Evolutionary conservation across 2,329 filamentous ascomycete genomes (phyloP), one percentile per base, ranked within the genome.

Genomic region (Didymellaceae sp.): DNA sequence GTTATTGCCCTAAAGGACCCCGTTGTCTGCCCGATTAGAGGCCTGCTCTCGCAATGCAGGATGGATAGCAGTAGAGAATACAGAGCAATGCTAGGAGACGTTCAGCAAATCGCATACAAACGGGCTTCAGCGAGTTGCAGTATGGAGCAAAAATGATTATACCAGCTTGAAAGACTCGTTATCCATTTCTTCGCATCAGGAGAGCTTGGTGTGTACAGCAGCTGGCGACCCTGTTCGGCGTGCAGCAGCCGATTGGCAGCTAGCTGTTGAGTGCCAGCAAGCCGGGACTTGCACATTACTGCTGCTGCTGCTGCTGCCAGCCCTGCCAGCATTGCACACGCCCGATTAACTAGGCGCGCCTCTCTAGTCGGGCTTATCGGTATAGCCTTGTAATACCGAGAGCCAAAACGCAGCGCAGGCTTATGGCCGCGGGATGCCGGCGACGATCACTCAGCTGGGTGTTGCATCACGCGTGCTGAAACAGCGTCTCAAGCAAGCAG

Each of bases 401-500:
- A 26, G 40, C 30, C 35, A 40, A n/a, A 33, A 42, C 13, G 13
- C 28, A n/a, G 39, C 5, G 35, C 33, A 26, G 8, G 44, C 26
- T 46, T 26, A 14, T 16, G 44, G 10, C 26, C 30, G 21, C 13
- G 25, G 35, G 45, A 33, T 47, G 35, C 45, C 14, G 45, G 37
- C 35, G 35, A 33, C 30, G 37, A 41, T 47, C 9, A 35, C 22
- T 30, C 35, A 22, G 21, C n/a, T 17, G n/a, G 30, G 14, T 33
- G 40, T 34, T 34, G 26, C 40, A 43, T 30, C 20, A 43, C 18
- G 2, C 21, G 24, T 13, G 21, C 21, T 43, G 40, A 43, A 43
- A 43, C 40, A 17, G 7, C 8, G 28, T 3, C 13, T 17, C 20
- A 11, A 24, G 22, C 8, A 30, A 17, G 39, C 8, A 41, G 5